Evolutionary conservation across 2,329 filamentous ascomycete genomes (phyloP).

Genomic region (Microsporum audouinii): DNA sequence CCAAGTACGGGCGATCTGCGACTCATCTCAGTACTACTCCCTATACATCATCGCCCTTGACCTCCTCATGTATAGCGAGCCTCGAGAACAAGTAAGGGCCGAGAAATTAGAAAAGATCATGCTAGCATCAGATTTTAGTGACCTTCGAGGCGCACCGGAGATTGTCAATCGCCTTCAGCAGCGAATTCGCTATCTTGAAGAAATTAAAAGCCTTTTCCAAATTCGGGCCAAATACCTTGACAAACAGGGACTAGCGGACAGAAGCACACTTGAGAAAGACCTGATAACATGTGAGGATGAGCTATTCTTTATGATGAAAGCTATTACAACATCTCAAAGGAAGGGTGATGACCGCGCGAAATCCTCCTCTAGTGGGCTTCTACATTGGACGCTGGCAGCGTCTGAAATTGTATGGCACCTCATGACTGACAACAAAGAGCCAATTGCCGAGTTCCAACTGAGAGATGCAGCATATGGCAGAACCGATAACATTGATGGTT

Average conservation of each 20-base stretch:
- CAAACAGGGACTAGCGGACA: slow-evolving; percentile 80
- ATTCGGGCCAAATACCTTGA: slow-evolving; percentile 80
- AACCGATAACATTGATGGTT: slow-evolving; percentile 93
- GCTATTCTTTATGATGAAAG: slow-evolving; percentile 99
- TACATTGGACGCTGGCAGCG: slow-evolving; percentile 89
- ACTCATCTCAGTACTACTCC: slow-evolving; percentile 93
- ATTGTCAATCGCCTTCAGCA: slow-evolving; percentile 88
- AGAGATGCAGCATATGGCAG: slow-evolving; percentile 86
- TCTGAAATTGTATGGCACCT: slow-evolving; percentile 96
- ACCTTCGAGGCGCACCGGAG: slow-evolving; percentile 81
- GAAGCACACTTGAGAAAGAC: slow-evolving; percentile 78
- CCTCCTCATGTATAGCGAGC: slow-evolving; percentile 89
- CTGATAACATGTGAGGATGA: slow-evolving; percentile 86
- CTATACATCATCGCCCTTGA: slow-evolving; percentile 98
- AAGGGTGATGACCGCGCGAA: slow-evolving; percentile 61
- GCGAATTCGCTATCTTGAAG: slow-evolving; percentile 82
- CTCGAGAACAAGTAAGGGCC: slow-evolving; percentile 89
- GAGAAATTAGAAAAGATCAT: slow-evolving; percentile 97
- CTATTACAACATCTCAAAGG: slow-evolving; percentile 89
- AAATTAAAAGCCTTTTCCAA: slow-evolving; percentile 95
- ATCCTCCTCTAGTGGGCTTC: slow-evolving; percentile 61
- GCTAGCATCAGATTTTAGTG: slow-evolving; percentile 95
- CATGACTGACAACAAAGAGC: slow-evolving; percentile 73
- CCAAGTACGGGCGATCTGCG: slow-evolving; percentile 84
- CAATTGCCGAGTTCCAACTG: slow-evolving; percentile 84